Percentiles rank a stretch among this genome's conserved stretches.
These are phyloP conservation scores for Gossypium stocksii DNA, from an alignment of 345 rosid genomes.

Conservation along the genomic window DNA sequence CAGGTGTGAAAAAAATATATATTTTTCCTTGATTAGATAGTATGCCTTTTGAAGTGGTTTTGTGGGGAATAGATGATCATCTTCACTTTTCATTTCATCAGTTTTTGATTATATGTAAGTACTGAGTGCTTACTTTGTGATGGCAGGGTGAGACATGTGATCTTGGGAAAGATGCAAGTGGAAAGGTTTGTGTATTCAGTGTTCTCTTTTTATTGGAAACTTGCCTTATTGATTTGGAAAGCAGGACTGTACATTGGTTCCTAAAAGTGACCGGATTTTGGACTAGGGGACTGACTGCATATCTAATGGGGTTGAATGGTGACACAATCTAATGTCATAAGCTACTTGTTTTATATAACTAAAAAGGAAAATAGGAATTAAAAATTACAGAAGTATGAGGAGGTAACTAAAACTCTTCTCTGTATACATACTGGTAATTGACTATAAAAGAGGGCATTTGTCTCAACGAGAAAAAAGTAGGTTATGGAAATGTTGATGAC, in stretches of 20 bases:
- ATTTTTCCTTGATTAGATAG: constrained; percentile 12
- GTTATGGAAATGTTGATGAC: not conserved
- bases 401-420: not conserved
- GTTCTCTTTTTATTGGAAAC: constrained; percentile 2
- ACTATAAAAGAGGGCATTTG: not conserved
- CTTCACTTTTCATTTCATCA: constrained; percentile 15
- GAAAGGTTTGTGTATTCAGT: constrained; percentile 45
- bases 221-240: not conserved
- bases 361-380: not conserved
- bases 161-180: constrained; percentile 57
- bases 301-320: not conserved
- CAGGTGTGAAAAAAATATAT: constrained; percentile 49
- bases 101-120: not conserved
- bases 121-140: constrained; percentile 20
- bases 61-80: constrained; percentile 1
- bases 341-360: not conserved
- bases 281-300: not conserved
- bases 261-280: not conserved
- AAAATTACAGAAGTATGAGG: not conserved
- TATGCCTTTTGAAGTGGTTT: not conserved
- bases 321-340: not conserved
- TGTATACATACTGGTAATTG: not conserved
- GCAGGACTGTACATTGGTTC: not conserved
- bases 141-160: constrained; percentile 81
- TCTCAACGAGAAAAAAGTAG: not conserved